Evolutionary conservation across 176 grass and related monocot species (phyloP).

Genomic region (Pontederia paniculata): DNA sequence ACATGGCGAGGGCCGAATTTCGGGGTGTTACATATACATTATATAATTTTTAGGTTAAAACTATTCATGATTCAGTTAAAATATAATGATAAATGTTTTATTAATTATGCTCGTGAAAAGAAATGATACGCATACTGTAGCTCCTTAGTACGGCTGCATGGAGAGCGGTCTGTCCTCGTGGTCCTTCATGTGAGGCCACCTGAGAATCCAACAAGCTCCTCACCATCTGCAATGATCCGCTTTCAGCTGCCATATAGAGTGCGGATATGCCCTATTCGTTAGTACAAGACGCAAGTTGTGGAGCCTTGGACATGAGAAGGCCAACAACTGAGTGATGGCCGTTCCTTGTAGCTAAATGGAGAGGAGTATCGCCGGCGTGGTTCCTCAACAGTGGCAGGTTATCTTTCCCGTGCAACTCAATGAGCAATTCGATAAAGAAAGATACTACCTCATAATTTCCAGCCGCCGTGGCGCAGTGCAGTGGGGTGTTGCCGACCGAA

Average conservation of each 20-base stretch:
- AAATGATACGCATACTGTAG: neutral
- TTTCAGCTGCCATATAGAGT: conserved; percentile 6
- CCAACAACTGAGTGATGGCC: neutral
- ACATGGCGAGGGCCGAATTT: no score
- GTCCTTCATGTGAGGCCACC: conserved; percentile 4
- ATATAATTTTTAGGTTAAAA: no score
- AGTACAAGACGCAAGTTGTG: neutral
- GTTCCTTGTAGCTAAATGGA: conserved; percentile 3
- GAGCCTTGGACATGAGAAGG: conserved; percentile 2
- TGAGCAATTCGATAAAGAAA: neutral
- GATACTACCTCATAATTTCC: neutral
- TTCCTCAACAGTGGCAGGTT: neutral
- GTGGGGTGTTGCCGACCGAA: conserved; percentile 7
- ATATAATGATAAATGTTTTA: no score
- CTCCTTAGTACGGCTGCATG: conserved; percentile 19
- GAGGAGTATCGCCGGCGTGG: conserved; percentile 11
- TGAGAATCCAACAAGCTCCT: neutral
- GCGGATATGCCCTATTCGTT: conserved; percentile 7
- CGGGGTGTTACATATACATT: no score
- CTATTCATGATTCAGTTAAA: no score
- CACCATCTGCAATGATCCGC: neutral
- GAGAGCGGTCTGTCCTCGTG: conserved; percentile 18
- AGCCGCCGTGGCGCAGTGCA: conserved; percentile 22
- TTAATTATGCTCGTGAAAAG: no score
- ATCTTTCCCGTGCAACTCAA: neutral